Base-by-base conservation (phyloP, 2,329 filamentous ascomycete species). In the Cyanodermella asteris region DNA sequence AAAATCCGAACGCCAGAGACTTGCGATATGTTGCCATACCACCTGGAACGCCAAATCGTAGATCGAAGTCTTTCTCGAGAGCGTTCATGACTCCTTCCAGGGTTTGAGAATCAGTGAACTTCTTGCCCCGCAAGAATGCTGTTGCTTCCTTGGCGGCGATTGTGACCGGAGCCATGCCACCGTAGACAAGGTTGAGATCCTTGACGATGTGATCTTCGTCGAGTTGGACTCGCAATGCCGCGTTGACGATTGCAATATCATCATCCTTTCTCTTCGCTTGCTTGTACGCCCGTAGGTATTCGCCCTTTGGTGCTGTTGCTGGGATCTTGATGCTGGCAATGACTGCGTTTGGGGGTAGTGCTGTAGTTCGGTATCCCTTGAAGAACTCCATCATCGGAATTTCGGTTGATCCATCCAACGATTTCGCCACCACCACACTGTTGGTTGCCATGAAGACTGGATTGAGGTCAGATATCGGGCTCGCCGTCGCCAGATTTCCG, bases 21-120 rank as follows among this genome's bases (percentile, higher is more conserved):
- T 87, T 91, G 15, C 87, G 62, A 43, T 94, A 97, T 1, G 81
- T 91, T 0, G 87, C 84, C 87, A 97, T 97, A 18, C 87, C 87
- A 35, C 87, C 87, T 0, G 84, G 87, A 1, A 97, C 87, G 26
- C 81, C 72, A 39, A 91, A 94, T 4, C 66, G 61, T 16, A 97
- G 59, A 43, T 90, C 67, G 40, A 97, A 97, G 41, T 94, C 87
- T 25, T 65, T 59, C 34, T 80, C 82, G n/a, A 97, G 55, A 1
- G 78, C 75, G 36, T 68, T 74, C 78, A 94, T 93, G 5, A 72
- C 66, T 2, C 77, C 82, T 46, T 97, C 84, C 0, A 94, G 58
- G 0, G 82, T 91, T 28, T 73, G 64, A 2, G 78, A 64, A 34
- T 90, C 72, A 1, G 76, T 72, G 36, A 90, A 73, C 24, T 62